Base-by-base conservation (phyloP, 306 rosid genomes). In the Dicorynia guianensis region DNA sequence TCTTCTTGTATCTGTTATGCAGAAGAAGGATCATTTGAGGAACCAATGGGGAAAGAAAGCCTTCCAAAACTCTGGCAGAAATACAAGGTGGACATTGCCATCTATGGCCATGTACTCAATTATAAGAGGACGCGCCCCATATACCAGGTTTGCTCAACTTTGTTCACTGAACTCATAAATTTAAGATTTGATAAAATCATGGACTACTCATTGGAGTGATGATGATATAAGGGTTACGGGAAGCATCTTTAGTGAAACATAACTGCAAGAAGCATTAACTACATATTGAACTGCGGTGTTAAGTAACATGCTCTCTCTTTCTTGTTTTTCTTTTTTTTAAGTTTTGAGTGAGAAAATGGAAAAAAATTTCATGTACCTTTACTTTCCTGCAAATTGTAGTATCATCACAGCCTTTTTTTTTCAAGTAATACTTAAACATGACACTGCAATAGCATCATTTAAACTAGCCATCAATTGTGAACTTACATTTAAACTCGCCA, bases 51-150 rank as follows among this genome's bases (percentile, higher is more conserved):
- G 5, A 83, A 90, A 76, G 96, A 91, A 40, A 90, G 87, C 83
- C 96, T 94, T 70, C 98, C 91, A 79, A 87, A 79, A 70, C 89
- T 91, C 20, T 90, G 97, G 97, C 97, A 94, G 76, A 89, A 89
- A 78, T 87, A 91, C 82, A 90, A 88, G 87, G 97, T 91, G 38
- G 98, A 94, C 74, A 76, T 94, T 38, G 96, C 97, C 60, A 74
- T 94, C 75, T 94, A 87, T 75, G 97, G 98, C 35, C 98, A 94
- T 17, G 98, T 90, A 54, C 98, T 91, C 79, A 94, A 83, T 67
- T 94, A 94, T 36, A 93, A 91, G 87, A 91, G 98, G 74, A 87
- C 90, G 10, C 91, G 96, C 81, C 98, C 98, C 72, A 85, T 94
- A 57, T 91, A 91, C 81, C 93, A 94, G 98, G 97, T 91, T 67